phyloP scores from a whole-genome alignment of 306 rosid genomes.

The Ormosia emarginata region DNA sequence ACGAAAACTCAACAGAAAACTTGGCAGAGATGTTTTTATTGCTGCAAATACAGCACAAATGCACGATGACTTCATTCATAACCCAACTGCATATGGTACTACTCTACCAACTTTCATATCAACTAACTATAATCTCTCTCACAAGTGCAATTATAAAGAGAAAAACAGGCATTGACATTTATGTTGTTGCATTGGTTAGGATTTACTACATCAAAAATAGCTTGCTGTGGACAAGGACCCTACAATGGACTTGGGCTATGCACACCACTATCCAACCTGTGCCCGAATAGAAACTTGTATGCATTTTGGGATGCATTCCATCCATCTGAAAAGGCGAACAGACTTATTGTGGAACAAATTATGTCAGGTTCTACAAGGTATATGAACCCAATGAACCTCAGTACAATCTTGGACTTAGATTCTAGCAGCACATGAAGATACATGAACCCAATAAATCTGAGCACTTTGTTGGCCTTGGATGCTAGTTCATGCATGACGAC shows the following conservation, averaged over 20 bases:
- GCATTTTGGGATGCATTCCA: conserved; percentile 77
- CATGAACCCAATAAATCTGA: not conserved
- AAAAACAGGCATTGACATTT: too few relatives aligned
- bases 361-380: conserved; percentile 38
- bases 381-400: conserved; percentile 75
- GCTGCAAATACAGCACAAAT: conserved; percentile 46
- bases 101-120: not conserved
- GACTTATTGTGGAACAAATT: conserved; percentile 51
- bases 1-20: conserved; percentile 34
- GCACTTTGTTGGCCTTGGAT: not conserved
- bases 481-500: not conserved
- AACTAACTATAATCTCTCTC: not conserved
- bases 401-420: conserved; percentile 55
- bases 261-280: conserved; percentile 48
- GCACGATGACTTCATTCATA: conserved; percentile 50
- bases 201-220: conserved; percentile 49
- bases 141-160: too few relatives aligned
- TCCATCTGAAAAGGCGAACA: conserved; percentile 67
- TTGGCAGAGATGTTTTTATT: conserved; percentile 45
- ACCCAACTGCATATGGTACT: conserved; percentile 59
- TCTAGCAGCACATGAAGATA: not conserved
- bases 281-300: conserved; percentile 44
- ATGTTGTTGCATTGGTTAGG: conserved; percentile 31
- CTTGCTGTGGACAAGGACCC: conserved; percentile 90
- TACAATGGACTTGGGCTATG: conserved; percentile 71